These are phyloP conservation scores for Leccinum rimulosum DNA, from an alignment of 768 basidiomycete species.

Conservation along the genomic window DNA sequence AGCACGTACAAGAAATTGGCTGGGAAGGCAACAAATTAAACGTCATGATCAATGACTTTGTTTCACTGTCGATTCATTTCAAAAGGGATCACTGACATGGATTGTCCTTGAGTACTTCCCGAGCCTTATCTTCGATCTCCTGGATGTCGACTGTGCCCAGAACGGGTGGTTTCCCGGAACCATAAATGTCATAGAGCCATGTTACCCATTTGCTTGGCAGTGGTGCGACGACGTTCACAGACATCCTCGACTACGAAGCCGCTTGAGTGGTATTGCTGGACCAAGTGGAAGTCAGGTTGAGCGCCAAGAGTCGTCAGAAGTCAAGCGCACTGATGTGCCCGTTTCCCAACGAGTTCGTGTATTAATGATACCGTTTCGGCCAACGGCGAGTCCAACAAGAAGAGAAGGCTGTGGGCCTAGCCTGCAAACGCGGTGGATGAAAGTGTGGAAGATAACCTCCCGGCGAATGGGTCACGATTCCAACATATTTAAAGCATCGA, in stretches of 20 bases:
- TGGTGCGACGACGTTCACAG: constrained; percentile 21
- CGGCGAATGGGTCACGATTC: not conserved
- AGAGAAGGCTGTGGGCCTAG: not conserved
- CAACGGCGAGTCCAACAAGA: not conserved
- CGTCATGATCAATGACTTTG: not conserved
- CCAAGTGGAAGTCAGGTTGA: not conserved
- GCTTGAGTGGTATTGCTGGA: not conserved
- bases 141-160: constrained; percentile 60
- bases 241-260: constrained; percentile 5
- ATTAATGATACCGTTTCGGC: not conserved
- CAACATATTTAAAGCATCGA: constrained; percentile 7
- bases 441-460: not conserved
- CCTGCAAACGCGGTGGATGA: not conserved
- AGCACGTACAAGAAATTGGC: constrained; percentile 66
- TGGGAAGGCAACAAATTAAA: constrained; percentile 24
- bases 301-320: not conserved
- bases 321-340: not conserved
- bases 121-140: constrained; percentile 63
- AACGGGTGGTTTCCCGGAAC: constrained; percentile 23
- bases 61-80: not conserved
- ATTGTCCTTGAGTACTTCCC: constrained; percentile 56
- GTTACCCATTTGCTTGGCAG: constrained; percentile 21
- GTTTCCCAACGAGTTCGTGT: not conserved
- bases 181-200: constrained; percentile 23
- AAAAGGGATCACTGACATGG: constrained; percentile 38